Percentiles rank a stretch among this genome's conserved stretches.
phyloP scores from a whole-genome alignment of 2,329 filamentous ascomycete genomes.

The Cladosporium phlei region DNA sequence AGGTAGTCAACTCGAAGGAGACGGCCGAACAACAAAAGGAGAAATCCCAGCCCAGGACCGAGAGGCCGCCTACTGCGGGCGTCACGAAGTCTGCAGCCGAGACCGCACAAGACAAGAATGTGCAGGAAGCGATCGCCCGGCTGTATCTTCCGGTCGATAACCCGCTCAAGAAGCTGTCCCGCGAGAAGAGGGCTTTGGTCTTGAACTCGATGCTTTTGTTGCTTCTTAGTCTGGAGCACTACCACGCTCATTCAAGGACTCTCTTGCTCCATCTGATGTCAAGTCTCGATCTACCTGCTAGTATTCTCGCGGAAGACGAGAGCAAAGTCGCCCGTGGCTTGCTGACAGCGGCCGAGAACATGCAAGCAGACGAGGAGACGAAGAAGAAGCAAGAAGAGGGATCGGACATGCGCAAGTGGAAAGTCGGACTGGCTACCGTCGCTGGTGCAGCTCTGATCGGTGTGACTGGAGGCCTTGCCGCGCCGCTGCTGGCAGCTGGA shows the following conservation, averaged over 20 bases:
- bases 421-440: slow-evolving; percentile 81
- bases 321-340: slow-evolving; percentile 69
- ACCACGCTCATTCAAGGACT: slow-evolving; percentile 34
- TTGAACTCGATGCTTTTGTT: slow-evolving; percentile 35
- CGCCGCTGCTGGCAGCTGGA: slow-evolving; percentile 70
- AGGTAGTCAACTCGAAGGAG: slow-evolving; percentile 50
- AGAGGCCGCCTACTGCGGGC: slow-evolving; percentile 12
- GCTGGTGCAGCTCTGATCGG: slow-evolving; percentile 84
- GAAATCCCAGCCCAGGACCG: slow-evolving; percentile 33
- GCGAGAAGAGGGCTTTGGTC: slow-evolving; percentile 33
- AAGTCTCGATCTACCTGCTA: slow-evolving; percentile 30
- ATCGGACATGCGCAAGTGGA: slow-evolving; percentile 63
- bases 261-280: slow-evolving; percentile 33
- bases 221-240: slow-evolving; percentile 37
- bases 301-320: slow-evolving; percentile 42
- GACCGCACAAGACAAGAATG: slow-evolving; percentile 26
- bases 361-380: slow-evolving; percentile 72
- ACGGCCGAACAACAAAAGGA: slow-evolving; percentile 31
- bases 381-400: slow-evolving; percentile 66
- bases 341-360: slow-evolving; percentile 68
- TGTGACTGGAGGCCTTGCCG: slow-evolving; percentile 72
- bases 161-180: slow-evolving; percentile 31
- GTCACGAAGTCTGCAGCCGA: slow-evolving; percentile 20
- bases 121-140: slow-evolving; percentile 26
- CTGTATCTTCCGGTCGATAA: slow-evolving; percentile 37